A percentile compares a stretch with the other conserved stretches of the same genome.
Evolutionary conservation across 768 basidiomycete species (phyloP).

Genomic region (Phanerochaete carnosa): DNA sequence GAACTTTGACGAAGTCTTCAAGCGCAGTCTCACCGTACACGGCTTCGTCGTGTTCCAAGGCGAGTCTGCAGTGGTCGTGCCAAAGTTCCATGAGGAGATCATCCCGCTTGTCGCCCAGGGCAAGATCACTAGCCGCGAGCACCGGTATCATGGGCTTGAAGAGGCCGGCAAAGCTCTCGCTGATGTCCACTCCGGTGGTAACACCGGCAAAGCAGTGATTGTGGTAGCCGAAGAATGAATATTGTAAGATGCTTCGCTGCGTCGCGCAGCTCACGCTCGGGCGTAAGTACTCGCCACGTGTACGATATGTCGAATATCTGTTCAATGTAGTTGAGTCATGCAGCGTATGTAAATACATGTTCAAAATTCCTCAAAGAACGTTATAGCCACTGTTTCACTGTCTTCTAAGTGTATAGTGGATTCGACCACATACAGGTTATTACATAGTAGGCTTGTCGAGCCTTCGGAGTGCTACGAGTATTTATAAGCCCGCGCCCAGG

Average conservation of each 20-base stretch:
- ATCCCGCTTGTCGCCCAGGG: neutral
- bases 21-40: conserved; percentile 1
- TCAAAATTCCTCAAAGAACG: too few relatives aligned
- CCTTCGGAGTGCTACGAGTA: too few relatives aligned
- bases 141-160: conserved; percentile 6
- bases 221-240: conserved; percentile 7
- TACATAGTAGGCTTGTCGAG: too few relatives aligned
- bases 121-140: conserved; percentile 11
- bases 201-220: conserved; percentile 9
- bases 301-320: neutral
- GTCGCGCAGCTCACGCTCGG: too few relatives aligned
- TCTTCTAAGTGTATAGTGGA: too few relatives aligned
- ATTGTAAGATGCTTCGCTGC: too few relatives aligned
- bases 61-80: neutral
- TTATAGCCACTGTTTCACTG: too few relatives aligned
- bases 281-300: too few relatives aligned
- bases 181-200: conserved; percentile 5
- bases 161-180: conserved; percentile 7
- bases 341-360: too few relatives aligned
- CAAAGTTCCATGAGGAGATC: conserved; percentile 3
- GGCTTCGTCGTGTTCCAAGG: neutral
- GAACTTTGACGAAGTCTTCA: conserved; percentile 9
- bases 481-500: too few relatives aligned
- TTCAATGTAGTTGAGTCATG: too few relatives aligned
- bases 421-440: too few relatives aligned